Evolutionary conservation across 2,329 filamentous ascomycete species (phyloP).

Genomic region (Xylariales sp.): DNA sequence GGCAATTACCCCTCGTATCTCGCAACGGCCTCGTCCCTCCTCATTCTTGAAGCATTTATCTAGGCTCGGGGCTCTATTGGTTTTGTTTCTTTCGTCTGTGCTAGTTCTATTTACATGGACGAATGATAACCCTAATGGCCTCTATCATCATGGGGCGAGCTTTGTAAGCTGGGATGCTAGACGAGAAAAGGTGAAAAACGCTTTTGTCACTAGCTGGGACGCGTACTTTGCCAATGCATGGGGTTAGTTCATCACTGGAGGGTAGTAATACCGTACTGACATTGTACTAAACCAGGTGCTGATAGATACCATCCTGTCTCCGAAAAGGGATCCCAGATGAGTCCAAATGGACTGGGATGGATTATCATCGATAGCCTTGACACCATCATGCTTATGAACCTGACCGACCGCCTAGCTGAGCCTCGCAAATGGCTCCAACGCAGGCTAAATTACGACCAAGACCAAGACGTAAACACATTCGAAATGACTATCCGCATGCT

Average conservation of each 20-base stretch:
- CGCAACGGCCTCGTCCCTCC: not conserved
- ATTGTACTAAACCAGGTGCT: conserved; percentile 62
- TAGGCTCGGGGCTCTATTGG: not conserved
- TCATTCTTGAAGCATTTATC: not conserved
- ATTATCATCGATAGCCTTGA: conserved; percentile 96
- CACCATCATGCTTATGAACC: conserved; percentile 97
- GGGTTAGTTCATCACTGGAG: conserved; percentile 68
- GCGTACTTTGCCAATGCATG: conserved; percentile 90
- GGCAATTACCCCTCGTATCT: not conserved
- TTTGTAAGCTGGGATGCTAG: conserved; percentile 33
- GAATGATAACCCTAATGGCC: conserved; percentile 36
- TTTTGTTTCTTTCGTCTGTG: not conserved
- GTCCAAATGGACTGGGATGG: conserved; percentile 88
- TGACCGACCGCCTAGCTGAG: conserved; percentile 82
- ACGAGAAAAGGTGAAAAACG: conserved; percentile 58
- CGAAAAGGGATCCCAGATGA: conserved; percentile 83
- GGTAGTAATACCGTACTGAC: conserved; percentile 44
- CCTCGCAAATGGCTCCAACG: conserved; percentile 88
- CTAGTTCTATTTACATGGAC: conserved; percentile 10
- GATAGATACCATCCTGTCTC: conserved; percentile 88
- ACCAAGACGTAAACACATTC: conserved; percentile 95
- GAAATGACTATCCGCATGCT: conserved; percentile 98
- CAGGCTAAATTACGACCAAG: conserved; percentile 83
- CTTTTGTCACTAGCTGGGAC: conserved; percentile 90
- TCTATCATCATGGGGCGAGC: conserved; percentile 28